phyloP scores from a whole-genome alignment of 345 rosid genomes.

The Mallotus nudiflorus region DNA sequence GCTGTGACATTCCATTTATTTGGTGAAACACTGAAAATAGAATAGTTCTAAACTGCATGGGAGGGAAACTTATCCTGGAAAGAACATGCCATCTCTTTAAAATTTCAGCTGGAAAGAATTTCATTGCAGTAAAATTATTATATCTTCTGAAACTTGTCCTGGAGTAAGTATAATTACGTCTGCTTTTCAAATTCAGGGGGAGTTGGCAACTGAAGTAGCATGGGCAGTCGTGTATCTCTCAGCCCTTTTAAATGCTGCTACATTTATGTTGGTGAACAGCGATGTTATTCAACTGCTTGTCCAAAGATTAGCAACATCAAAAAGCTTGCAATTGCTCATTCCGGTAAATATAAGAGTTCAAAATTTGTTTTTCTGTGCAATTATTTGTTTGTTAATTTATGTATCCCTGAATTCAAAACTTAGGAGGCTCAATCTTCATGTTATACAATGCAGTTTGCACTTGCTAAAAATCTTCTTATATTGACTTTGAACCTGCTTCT shows the following conservation, averaged over 20 bases:
- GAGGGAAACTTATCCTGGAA: no score
- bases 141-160: background rate
- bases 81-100: background rate
- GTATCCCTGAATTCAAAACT: background rate
- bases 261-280: conserved; percentile 67
- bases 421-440: conserved; percentile 5
- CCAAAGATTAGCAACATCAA: conserved; percentile 75
- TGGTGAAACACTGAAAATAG: background rate
- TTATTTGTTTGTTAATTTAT: background rate
- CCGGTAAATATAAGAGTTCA: conserved; percentile 54
- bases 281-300: conserved; percentile 71
- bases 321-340: conserved; percentile 80
- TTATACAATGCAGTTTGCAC: background rate
- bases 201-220: conserved; percentile 87
- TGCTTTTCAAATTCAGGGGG: conserved; percentile 56
- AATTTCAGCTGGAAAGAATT: background rate
- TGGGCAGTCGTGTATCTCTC: conserved; percentile 97
- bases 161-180: background rate
- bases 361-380: background rate
- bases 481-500: background rate
- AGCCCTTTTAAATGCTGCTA: conserved; percentile 82
- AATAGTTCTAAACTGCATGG: background rate
- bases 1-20: background rate
- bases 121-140: background rate
- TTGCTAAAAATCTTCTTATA: conserved; percentile 6